Conservation (phyloP, 306 rosid genomes). For the Malus sieversii region DNA sequence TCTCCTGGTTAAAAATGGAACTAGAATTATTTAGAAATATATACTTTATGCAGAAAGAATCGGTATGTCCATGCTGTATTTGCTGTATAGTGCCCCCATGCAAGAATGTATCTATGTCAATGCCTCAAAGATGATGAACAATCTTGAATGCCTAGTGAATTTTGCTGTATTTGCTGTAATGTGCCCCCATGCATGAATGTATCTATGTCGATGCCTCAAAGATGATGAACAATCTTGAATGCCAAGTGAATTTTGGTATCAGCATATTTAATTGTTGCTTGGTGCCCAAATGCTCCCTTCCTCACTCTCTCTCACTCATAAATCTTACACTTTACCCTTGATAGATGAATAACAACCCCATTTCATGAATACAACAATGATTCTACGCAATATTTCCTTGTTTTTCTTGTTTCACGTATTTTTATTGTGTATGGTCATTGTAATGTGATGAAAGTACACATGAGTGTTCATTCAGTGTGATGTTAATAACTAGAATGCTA, state of each 20-base stretch:
- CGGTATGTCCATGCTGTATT: too few relatives aligned
- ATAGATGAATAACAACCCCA: neutral
- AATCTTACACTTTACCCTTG: neutral
- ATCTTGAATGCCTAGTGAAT: neutral
- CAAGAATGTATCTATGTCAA: neutral
- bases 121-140: neutral
- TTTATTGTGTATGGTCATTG: neutral
- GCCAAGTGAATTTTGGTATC: neutral
- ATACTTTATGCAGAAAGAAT: neutral
- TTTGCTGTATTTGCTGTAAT: too few relatives aligned
- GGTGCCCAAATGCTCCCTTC: neutral
- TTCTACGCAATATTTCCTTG: neutral
- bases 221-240: neutral
- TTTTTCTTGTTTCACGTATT: neutral
- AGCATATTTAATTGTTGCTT: too few relatives aligned
- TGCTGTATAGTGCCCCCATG: neutral
- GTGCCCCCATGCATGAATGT: neutral
- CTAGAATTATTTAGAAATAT: neutral
- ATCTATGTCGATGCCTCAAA: neutral
- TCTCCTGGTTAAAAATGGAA: neutral
- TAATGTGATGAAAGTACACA: neutral
- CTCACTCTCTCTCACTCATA: neutral
- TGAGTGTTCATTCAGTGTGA: neutral
- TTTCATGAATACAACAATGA: neutral
- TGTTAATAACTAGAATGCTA: neutral